These are phyloP conservation scores for Cenchrus americanus DNA, from an alignment of 176 grass and related monocot species.

Conservation along the genomic window DNA sequence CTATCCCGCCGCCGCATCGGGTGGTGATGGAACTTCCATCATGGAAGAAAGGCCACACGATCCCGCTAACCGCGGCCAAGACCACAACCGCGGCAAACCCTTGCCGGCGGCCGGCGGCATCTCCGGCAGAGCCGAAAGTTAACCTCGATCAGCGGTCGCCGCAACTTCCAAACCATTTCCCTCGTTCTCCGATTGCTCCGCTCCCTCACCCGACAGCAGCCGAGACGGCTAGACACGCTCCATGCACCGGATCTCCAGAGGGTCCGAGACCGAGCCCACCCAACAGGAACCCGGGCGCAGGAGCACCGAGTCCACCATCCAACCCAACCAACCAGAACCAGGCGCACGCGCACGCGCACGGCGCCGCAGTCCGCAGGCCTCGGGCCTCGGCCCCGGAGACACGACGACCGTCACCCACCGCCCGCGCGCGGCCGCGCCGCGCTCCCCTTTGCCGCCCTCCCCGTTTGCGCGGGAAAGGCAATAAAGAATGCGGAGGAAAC, in stretches of 20 bases:
- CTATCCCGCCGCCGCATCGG: neutral
- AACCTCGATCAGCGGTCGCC: no score
- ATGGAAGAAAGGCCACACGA: neutral
- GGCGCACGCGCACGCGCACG: neutral
- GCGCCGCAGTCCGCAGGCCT: neutral
- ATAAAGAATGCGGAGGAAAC: constrained; percentile 37
- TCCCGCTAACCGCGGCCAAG: neutral
- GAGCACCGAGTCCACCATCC: neutral
- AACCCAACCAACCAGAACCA: no score
- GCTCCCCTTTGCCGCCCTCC: neutral
- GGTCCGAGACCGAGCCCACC: neutral
- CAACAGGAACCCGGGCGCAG: neutral
- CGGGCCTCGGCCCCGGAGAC: neutral
- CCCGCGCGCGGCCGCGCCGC: neutral
- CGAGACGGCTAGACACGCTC: neutral
- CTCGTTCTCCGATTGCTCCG: neutral
- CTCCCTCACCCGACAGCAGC: neutral
- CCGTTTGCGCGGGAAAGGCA: constrained; percentile 56
- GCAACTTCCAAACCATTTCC: neutral
- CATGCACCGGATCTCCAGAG: neutral
- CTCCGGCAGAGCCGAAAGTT: no score
- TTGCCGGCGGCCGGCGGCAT: no score
- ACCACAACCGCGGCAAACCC: neutral
- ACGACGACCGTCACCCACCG: neutral
- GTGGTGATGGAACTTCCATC: no score